Evolutionary conservation across 2,329 filamentous ascomycete species (phyloP), one percentile per base, ranked within the genome.

Genomic region (Penicillium vulpinum): DNA sequence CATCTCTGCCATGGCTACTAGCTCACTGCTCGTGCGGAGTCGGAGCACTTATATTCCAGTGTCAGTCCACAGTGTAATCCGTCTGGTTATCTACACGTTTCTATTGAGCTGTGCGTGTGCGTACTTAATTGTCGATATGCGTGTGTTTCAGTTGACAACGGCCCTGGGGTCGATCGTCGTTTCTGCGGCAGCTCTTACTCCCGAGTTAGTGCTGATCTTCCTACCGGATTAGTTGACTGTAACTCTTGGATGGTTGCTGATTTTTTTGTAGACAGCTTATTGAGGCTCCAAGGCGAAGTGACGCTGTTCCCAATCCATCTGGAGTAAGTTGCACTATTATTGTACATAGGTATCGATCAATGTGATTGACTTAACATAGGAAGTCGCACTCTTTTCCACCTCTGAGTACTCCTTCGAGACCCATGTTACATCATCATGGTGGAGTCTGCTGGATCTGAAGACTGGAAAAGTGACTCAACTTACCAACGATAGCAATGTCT

Each of bases 321-420:
- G 75, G 75, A 15, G 75, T 77, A 62, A 62, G 73, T 69, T 13
- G 40, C n/a, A 29, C 29, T 31, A 22, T 16, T 31, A 22, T 16
- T 41, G 18, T 3, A 28, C n/a, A 2, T 40, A 22, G 11, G 33
- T 33, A 39, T 22, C 9, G 18, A 21, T 16, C n/a, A 41, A 33
- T n/a, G 15, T 31, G 33, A 29, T 31, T 59, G 38, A 61, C 31
- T 22, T 11, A 21, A 15, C 48, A 52, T 57, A 76, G 72, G 69
- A 72, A 60, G 67, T 78, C 31, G 80, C 79, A 1, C 59, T 83
- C 40, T 82, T 80, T 51, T 71, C 87, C 73, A 79, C 86, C 16
- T 90, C 88, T 0, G 85, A 87, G 2, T 96, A 96, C 73, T 92
- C 86, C 5, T 96, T 96, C 73, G 81, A 88, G 38, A 81, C 84